These are phyloP conservation scores for Rosa hybrid DNA, from an alignment of 331 rosid genomes.

Conservation along the genomic window DNA sequence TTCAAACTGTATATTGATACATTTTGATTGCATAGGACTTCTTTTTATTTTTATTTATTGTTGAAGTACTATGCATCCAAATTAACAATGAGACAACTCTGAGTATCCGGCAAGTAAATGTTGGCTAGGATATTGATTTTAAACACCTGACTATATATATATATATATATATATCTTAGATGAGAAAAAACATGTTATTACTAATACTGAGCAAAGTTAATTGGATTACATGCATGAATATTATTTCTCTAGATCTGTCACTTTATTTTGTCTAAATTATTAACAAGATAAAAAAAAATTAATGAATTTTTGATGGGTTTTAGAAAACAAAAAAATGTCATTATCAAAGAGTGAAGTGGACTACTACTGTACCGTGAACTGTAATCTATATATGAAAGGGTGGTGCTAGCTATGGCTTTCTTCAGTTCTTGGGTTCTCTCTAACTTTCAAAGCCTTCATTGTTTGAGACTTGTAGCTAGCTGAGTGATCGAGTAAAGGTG, in stretches of 20 bases:
- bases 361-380: neutral
- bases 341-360: neutral
- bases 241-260: neutral
- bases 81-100: neutral
- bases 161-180: neutral
- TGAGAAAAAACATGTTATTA: neutral
- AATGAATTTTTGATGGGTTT: neutral
- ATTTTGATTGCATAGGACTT: neutral
- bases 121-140: neutral
- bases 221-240: neutral
- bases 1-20: neutral
- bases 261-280: neutral
- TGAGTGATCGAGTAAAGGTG: neutral
- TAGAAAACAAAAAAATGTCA: neutral
- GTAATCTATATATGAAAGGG: neutral
- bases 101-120: constrained; percentile 1
- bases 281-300: neutral
- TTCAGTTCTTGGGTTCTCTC: neutral
- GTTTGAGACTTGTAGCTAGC: neutral
- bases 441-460: constrained; percentile 2
- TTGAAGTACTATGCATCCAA: neutral
- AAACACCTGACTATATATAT: neutral
- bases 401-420: neutral
- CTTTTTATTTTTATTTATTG: too few relatives aligned
- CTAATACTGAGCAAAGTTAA: neutral